Conservation (phyloP, 495 filamentous ascomycete genomes). For the Xylaria telfairii region DNA sequence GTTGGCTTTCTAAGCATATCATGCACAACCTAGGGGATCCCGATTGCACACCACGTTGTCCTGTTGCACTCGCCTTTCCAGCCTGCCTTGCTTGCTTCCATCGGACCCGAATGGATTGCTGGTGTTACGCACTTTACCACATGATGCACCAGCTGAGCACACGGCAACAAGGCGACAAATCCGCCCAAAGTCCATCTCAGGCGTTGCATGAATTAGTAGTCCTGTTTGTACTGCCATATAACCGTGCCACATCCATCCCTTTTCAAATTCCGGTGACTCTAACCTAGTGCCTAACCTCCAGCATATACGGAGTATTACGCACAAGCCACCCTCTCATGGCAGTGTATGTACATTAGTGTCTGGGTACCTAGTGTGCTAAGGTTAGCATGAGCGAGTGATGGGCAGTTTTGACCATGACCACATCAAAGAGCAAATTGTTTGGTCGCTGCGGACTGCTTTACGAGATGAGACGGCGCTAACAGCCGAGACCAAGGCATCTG, state of each 20-base stretch:
- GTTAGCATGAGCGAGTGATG: not conserved
- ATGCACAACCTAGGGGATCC: not conserved
- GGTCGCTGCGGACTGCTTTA: not conserved
- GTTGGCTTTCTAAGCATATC: not conserved
- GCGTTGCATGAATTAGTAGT: not conserved
- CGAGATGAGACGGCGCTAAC: too few relatives aligned
- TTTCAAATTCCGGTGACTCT: not conserved
- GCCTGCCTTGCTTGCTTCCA: not conserved
- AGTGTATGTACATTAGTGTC: not conserved
- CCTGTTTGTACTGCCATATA: not conserved
- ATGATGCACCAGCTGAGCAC: not conserved
- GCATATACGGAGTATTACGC: not conserved
- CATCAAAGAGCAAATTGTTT: not conserved
- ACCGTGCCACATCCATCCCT: not conserved
- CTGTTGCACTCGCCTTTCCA: not conserved
- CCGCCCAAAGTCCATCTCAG: not conserved
- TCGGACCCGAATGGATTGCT: not conserved
- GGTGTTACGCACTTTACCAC: not conserved
- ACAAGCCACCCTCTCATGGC: slow-evolving; percentile 11
- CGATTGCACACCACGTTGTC: not conserved
- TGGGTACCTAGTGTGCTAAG: too few relatives aligned
- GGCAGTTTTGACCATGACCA: not conserved
- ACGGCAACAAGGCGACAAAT: not conserved
- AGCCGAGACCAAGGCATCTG: too few relatives aligned
- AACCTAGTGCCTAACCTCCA: not conserved